Evolutionary conservation across 2,329 filamentous ascomycete species (phyloP), one percentile per base, ranked within the genome.

Genomic region (Colletotrichum zoysiae): DNA sequence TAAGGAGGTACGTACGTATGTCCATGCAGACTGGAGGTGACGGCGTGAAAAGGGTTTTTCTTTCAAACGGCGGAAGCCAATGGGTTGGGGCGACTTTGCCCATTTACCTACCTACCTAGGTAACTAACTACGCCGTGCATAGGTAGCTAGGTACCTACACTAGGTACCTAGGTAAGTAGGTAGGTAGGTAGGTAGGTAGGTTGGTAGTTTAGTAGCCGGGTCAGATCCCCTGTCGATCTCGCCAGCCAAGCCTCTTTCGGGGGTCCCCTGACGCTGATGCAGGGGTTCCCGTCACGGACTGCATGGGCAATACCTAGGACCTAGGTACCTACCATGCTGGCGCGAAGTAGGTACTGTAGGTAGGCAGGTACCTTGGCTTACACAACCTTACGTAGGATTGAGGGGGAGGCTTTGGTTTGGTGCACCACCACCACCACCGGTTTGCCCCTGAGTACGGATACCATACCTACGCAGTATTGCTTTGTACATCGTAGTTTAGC

Each of bases 211-310:
- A 30, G 30, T 30, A 46, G 44, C 50, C 33, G 23, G 46, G 20
- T 33, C 8, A 14, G 33, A 55, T 65, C 61, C 33, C 38, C 51
- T 62, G 46, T 40, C 33, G 59, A 62, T 62, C 59, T 50, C 46
- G n/a, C 59, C 59, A 61, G 58, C 30, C 44, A 50, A 61, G 58
- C 30, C 44, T 55, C 53, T 51, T 33, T 35, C 55, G 26, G 42
- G 46, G 55, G 57, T 30, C 65, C 65, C 69, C 69, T 68, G 65
- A 59, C 35, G 46, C 46, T 35, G 7, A 71, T 71, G 59, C 69
- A 71, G 69, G 69, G 69, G 16, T 65, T 46, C 33, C 18, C 8
- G 59, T 62, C 50, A 23, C 44, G 14, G 33, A n/a, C 44, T 40
- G 20, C 44, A 46, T n/a, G 8, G 18, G 11, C 18, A 11, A 2